A percentile compares a stretch with the other conserved stretches of the same genome.
Conservation (phyloP, 1,284 basidiomycete genomes). For the Melampsora larici-populina region DNA sequence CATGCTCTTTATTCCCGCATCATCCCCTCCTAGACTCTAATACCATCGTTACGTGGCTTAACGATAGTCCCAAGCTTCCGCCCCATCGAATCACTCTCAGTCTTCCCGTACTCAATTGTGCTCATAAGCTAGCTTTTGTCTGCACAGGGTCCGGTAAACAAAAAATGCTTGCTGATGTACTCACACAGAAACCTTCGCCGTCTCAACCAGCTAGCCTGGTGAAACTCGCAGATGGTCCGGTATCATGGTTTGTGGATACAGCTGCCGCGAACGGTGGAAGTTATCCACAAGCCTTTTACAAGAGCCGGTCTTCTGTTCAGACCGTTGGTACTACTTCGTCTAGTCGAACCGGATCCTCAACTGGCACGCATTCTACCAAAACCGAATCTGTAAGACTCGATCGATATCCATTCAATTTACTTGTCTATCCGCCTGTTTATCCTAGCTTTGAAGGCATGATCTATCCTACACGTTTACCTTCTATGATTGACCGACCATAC, state of each 20-base stretch:
- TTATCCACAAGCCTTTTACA: neutral
- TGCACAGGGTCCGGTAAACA: constrained; percentile 53
- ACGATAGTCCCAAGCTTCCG: constrained; percentile 54
- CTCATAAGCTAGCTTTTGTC: constrained; percentile 53
- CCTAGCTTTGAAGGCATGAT: constrained; percentile 16
- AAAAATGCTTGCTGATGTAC: constrained; percentile 58
- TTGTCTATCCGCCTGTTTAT: constrained; percentile 34
- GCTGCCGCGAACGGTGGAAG: constrained; percentile 14
- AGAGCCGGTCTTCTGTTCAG: neutral
- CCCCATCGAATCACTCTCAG: constrained; percentile 53
- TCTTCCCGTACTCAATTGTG: constrained; percentile 50
- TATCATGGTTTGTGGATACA: constrained; percentile 29
- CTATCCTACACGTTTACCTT: constrained; percentile 4
- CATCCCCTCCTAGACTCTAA: constrained; percentile 52
- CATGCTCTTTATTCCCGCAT: constrained; percentile 53
- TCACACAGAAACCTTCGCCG: constrained; percentile 67
- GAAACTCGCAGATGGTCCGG: constrained; percentile 12
- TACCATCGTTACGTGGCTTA: constrained; percentile 53
- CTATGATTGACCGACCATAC: neutral
- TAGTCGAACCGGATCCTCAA: neutral
- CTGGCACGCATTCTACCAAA: neutral
- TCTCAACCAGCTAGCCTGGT: constrained; percentile 27
- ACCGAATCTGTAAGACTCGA: neutral
- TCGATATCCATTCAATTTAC: constrained; percentile 29
- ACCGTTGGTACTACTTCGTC: neutral